Percentiles rank a stretch among this genome's conserved stretches.
These are phyloP conservation scores for Epichloe glyceriae DNA, from an alignment of 2,329 filamentous ascomycete genomes.

Conservation along the genomic window DNA sequence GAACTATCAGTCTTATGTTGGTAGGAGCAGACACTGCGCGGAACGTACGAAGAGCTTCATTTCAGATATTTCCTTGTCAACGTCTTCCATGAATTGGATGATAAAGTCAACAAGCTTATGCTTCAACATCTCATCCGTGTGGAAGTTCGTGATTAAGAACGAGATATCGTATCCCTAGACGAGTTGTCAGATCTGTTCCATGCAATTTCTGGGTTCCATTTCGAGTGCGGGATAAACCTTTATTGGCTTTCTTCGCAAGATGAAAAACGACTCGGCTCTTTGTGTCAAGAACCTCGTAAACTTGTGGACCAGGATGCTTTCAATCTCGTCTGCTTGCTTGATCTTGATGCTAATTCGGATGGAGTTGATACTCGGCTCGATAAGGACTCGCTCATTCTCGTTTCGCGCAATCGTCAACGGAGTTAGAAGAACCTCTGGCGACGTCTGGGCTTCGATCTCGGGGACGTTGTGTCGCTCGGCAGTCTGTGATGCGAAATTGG, in stretches of 20 bases:
- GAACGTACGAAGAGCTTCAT: constrained; percentile 95
- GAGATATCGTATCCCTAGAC: constrained; percentile 90
- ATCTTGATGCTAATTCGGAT: constrained; percentile 97
- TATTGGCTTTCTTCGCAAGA: constrained; percentile 86
- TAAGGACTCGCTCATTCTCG: constrained; percentile 91
- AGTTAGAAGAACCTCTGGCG: constrained; percentile 86
- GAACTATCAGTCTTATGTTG: constrained; percentile 8
- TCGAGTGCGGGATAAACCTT: constrained; percentile 47
- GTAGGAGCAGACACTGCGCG: background rate
- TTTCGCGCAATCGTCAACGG: constrained; percentile 85
- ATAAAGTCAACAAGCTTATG: constrained; percentile 99
- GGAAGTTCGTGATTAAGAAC: constrained; percentile 96
- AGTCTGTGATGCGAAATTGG: constrained; percentile 95
- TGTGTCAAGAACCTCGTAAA: constrained; percentile 95
- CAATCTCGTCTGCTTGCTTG: constrained; percentile 98
- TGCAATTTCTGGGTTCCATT: background rate
- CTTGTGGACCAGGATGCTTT: constrained; percentile 95
- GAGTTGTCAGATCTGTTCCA: constrained; percentile 2
- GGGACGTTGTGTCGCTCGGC: constrained; percentile 97
- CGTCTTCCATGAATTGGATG: constrained; percentile 99
- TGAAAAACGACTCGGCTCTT: constrained; percentile 93
- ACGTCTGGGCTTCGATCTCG: constrained; percentile 86
- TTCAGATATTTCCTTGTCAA: constrained; percentile 99
- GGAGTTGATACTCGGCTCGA: constrained; percentile 94
- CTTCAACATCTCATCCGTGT: constrained; percentile 97